A percentile compares a stretch with the other conserved stretches of the same genome.
Evolutionary conservation across 2,329 filamentous ascomycete species (phyloP).

Genomic region (Sporothrix variecibatus): DNA sequence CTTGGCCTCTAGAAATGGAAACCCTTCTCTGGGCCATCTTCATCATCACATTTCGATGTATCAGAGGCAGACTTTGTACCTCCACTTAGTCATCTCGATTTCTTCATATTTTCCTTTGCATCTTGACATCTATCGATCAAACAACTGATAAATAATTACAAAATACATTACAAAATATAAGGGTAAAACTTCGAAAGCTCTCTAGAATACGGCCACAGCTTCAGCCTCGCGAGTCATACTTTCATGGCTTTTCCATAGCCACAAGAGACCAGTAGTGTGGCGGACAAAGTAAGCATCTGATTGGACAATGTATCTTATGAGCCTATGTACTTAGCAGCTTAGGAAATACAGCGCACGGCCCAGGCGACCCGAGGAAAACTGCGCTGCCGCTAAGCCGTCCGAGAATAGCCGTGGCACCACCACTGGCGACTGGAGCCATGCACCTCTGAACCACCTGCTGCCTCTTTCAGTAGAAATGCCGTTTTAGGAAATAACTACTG

Average conservation of each 20-base stretch:
- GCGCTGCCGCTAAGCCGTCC: slow-evolving; percentile 21
- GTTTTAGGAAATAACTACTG: slow-evolving; percentile 26
- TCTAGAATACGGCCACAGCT: neutral
- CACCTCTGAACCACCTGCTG: neutral
- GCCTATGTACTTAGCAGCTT: neutral
- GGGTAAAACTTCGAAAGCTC: no score
- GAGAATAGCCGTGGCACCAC: slow-evolving; percentile 20
- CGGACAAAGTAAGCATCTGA: neutral
- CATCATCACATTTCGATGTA: no score
- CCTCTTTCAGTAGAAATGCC: slow-evolving; percentile 24
- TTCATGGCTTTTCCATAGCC: neutral
- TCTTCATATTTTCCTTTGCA: neutral
- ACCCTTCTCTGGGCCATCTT: no score
- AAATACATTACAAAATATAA: neutral
- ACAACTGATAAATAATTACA: neutral
- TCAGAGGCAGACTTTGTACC: no score
- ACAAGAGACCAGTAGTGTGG: neutral
- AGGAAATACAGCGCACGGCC: neutral
- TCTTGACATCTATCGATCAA: no score
- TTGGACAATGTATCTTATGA: neutral
- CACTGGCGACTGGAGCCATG: neutral
- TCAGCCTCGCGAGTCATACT: slow-evolving; percentile 17
- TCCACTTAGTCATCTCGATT: no score
- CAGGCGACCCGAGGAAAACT: neutral
- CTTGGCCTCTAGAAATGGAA: no score